Evolutionary conservation across 108 stramenopile species (phyloP).

Genomic region (Cyclotella distinguenda): DNA sequence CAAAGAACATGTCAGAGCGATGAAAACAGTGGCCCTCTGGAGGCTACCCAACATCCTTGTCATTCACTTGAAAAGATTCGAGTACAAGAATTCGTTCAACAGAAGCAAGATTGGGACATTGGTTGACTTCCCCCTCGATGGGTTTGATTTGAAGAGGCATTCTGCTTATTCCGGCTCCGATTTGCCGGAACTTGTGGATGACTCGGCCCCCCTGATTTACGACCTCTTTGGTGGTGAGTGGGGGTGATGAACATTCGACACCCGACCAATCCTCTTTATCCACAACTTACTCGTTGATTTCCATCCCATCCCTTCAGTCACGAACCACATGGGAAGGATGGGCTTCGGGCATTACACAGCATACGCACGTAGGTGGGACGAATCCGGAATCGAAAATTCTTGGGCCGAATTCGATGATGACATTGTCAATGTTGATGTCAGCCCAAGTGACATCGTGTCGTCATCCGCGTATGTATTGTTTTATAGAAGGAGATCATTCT

Average conservation of each 20-base stretch:
- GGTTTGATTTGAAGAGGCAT: constrained; percentile 70
- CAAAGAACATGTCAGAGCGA: constrained; percentile 86
- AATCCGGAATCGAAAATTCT: constrained; percentile 43
- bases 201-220: constrained; percentile 73
- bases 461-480: constrained; percentile 81
- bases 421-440: constrained; percentile 41
- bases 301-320: background rate
- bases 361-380: constrained; percentile 73
- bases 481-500: constrained; percentile 60
- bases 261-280: background rate
- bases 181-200: constrained; percentile 44
- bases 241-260: background rate
- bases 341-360: constrained; percentile 98
- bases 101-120: constrained; percentile 85
- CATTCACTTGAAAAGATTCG: constrained; percentile 95
- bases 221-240: constrained; percentile 92
- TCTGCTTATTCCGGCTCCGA: constrained; percentile 12
- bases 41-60: constrained; percentile 92
- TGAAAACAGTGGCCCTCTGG: constrained; percentile 95
- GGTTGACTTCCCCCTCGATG: constrained; percentile 88
- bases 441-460: constrained; percentile 30
- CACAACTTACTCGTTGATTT: background rate
- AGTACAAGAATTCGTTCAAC: constrained; percentile 60
- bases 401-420: constrained; percentile 83
- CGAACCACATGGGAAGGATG: constrained; percentile 93